Base-by-base conservation (phyloP, 1,284 basidiomycete genomes). In the Tilletia setariae region DNA sequence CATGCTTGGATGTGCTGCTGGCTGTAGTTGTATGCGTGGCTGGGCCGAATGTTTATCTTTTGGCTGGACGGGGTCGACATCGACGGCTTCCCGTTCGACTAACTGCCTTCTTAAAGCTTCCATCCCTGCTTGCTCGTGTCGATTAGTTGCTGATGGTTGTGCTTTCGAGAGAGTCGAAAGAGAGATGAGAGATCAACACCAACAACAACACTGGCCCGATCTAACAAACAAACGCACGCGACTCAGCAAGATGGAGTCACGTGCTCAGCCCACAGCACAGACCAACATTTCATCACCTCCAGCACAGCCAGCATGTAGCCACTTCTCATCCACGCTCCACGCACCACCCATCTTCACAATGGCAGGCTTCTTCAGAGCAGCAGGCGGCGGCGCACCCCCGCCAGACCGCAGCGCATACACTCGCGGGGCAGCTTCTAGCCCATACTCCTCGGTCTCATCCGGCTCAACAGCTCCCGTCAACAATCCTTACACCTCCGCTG, bases 311-410 rank as follows among this genome's bases (percentile, higher is more conserved):
- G n/a, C n/a, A n/a, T n/a, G n/a, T n/a, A n/a, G n/a, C n/a, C n/a
- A n/a, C n/a, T n/a, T n/a, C n/a, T n/a, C n/a, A n/a, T n/a, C n/a
- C n/a, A n/a, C n/a, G n/a, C n/a, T n/a, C n/a, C n/a, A n/a, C n/a
- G n/a, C n/a, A n/a, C 47, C 19, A 25, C 16, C 2, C 47, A 49
- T 6, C 21, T 8, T 59, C 53, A 32, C 53, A 46, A 76, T 76
- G 74, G 74, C 74, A 40, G 74, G 74, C 3, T 76, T 76, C 56
- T 71, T 76, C 9, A 53, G 74, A 69, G 63, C 72, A 1, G 4
- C 35, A 40, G 71, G 74, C 51, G 67, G 70, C 40, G 65, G 44
- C 43, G 67, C 67, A 32, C 47, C 65, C 43, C 67, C 67, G 25
- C 19, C 68, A 2, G 32, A 63, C 6, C 63, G 65, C 47, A 66